These are phyloP conservation scores for Aspergillus pseudotamarii DNA, from an alignment of 2,329 filamentous ascomycete genomes.

Conservation along the genomic window DNA sequence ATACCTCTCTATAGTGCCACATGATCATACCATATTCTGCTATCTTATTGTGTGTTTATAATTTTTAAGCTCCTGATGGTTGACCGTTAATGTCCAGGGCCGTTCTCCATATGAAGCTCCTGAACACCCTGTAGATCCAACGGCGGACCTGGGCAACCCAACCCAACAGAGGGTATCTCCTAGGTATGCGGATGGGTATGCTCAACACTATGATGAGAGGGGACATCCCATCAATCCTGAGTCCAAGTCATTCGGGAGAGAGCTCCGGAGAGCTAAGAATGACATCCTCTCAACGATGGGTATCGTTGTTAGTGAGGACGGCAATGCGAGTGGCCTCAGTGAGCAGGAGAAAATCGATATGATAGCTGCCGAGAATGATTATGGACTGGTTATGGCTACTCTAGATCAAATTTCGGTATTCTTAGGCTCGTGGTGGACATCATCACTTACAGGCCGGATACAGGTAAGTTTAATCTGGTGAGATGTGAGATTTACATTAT, in stretches of 20 bases:
- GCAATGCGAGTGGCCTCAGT: conserved; percentile 35
- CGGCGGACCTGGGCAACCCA: conserved; percentile 23
- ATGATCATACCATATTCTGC: background rate
- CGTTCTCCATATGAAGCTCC: conserved; percentile 51
- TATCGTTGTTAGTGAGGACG: conserved; percentile 48
- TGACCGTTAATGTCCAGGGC: conserved; percentile 37
- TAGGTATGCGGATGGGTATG: conserved; percentile 45
- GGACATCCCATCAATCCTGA: conserved; percentile 51
- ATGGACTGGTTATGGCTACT: conserved; percentile 44
- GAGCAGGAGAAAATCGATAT: conserved; percentile 43
- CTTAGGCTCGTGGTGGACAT: conserved; percentile 47
- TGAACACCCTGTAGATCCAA: conserved; percentile 28
- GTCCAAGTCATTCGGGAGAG: conserved; percentile 42
- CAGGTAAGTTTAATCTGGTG: conserved; percentile 32
- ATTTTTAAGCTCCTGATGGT: background rate
- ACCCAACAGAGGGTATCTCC: conserved; percentile 26
- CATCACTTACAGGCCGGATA: conserved; percentile 40
- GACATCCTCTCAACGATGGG: conserved; percentile 54
- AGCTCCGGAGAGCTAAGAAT: conserved; percentile 52
- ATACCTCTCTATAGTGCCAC: background rate
- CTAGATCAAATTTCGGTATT: conserved; percentile 46
- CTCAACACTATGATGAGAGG: conserved; percentile 51
- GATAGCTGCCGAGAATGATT: conserved; percentile 47
- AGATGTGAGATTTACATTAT: background rate
- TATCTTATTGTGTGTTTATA: background rate